Evolutionary conservation across 2,329 filamentous ascomycete species (phyloP), one percentile per base, ranked within the genome.

Genomic region (Aspergillus vadensis): DNA sequence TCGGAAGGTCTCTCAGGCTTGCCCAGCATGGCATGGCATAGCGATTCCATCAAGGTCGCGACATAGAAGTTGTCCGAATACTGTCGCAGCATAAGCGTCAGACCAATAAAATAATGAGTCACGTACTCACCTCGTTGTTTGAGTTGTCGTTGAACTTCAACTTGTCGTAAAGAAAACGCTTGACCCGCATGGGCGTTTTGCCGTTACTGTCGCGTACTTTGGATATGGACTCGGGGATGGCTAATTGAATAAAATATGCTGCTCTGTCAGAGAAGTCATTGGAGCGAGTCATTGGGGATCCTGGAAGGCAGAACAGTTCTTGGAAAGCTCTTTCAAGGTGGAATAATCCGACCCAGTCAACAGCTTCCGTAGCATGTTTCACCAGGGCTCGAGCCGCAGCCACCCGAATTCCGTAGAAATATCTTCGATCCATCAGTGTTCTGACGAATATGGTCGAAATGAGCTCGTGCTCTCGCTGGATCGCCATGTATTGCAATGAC

Each of bases 141-240:
- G 90, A 88, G 72, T 99, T 99, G 77, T 99, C 93, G 72, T 99
- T 99, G 79, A 92, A 94, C 52, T 91, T 89, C 36, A 99, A 81
- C 72, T 96, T 91, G 67, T 97, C 92, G 21, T 96, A 85, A 51
- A 99, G 85, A 74, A 97, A 96, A 41, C 86, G 85, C 59, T 93
- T 91, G 5, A 92, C 92, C 55, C 88, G 83, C 70, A 89, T 82
- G 0, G 94, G 93, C 57, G 92, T 93, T 69, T 87, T 89, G 39
- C 92, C 91, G 57, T 88, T 84, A 41, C 81, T 81, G 69, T 94
- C 89, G 54, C 92, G 87, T 51, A 98, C 86, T 63, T 86, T 85
- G 2, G 92, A 86, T 65, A 99, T 89, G 6, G 93, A 90, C 65
- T 86, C 85, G 0, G 92, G 88, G 56, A 99, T 95, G 12, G 91